Evolutionary conservation across 495 filamentous ascomycete genomes (phyloP).

Genomic region (Hypoxylon crocopeplum): DNA sequence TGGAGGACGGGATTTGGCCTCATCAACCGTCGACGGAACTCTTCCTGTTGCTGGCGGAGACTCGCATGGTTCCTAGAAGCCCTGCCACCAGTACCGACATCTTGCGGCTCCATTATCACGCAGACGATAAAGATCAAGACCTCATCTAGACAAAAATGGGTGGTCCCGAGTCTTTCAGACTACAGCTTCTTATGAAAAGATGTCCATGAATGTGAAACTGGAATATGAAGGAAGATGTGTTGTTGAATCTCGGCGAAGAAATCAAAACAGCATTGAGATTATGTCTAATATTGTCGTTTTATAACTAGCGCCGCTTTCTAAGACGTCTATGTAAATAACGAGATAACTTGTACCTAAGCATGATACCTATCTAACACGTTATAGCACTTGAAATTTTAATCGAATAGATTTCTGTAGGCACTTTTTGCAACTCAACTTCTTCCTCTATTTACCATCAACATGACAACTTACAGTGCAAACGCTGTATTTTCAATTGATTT

Average conservation of each 20-base stretch:
- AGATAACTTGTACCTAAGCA: too few relatives aligned
- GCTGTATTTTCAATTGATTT: conserved; percentile 2
- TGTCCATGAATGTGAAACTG: not conserved
- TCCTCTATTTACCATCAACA: too few relatives aligned
- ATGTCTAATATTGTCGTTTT: conserved; percentile 9
- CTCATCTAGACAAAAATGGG: too few relatives aligned
- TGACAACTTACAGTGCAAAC: too few relatives aligned
- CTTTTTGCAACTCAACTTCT: too few relatives aligned
- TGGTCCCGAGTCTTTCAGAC: too few relatives aligned
- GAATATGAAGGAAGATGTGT: not conserved
- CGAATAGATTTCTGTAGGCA: too few relatives aligned
- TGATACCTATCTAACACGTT: not conserved
- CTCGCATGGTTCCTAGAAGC: conserved; percentile 17
- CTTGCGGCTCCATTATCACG: conserved; percentile 28
- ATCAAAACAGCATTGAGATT: not conserved
- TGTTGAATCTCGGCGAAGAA: too few relatives aligned
- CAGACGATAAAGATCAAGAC: not conserved
- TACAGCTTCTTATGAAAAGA: not conserved
- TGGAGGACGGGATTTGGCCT: conserved; percentile 15
- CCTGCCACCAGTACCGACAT: conserved; percentile 16
- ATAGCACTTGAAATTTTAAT: not conserved
- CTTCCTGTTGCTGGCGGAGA: conserved; percentile 36
- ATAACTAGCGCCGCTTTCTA: conserved; percentile 17
- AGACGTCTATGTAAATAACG: too few relatives aligned
- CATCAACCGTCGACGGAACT: conserved; percentile 38